These are phyloP conservation scores for Schizochytrium sp. DNA, from an alignment of 108 stramenopile species.

Conservation along the genomic window DNA sequence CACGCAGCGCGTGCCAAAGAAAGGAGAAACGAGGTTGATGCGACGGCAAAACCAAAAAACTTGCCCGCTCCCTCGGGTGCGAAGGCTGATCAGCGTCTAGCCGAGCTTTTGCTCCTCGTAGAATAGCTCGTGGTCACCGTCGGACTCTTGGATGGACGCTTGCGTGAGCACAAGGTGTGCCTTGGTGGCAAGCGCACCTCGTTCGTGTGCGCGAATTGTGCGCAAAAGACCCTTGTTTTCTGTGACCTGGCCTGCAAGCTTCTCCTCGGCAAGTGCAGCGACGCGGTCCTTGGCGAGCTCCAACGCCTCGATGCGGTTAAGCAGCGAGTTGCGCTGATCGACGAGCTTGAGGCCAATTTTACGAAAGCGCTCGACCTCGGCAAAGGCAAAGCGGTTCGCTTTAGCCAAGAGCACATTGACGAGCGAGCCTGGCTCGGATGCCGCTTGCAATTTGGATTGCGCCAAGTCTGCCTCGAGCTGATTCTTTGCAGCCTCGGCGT, in stretches of 20 bases:
- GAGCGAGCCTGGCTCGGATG: neutral
- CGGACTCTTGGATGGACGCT: no score
- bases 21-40: no score
- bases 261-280: neutral
- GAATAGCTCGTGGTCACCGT: no score
- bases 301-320: neutral
- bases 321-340: neutral
- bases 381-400: neutral
- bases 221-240: neutral
- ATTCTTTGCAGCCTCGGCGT: neutral
- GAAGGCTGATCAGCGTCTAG: no score
- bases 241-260: neutral
- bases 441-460: neutral
- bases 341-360: neutral
- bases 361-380: neutral
- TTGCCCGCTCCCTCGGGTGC: no score
- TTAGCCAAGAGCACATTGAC: neutral
- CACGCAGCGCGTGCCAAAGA: no score
- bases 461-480: neutral
- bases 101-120: no score
- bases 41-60: no score
- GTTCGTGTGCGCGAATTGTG: neutral
- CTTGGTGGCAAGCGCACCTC: neutral
- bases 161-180: neutral
- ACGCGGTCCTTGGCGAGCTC: neutral